phyloP scores from a whole-genome alignment of 495 filamentous ascomycete species.

The Astrothelium subdiscretum region DNA sequence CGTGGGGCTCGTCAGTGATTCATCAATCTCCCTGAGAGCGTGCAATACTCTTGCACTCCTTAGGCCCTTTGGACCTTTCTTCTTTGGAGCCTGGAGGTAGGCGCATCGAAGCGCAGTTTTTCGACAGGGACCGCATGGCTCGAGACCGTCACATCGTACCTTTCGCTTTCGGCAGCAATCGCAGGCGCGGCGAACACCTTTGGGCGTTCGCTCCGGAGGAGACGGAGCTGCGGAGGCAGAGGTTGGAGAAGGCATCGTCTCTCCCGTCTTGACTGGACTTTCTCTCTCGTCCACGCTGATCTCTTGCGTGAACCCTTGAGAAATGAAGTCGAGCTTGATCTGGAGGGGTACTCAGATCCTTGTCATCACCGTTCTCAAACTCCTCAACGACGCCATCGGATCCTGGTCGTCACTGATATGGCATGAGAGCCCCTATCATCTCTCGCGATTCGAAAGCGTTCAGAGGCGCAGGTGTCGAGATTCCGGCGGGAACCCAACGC shows the following conservation, averaged over 20 bases:
- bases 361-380: background rate
- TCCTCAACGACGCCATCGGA: background rate
- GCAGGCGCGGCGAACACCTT: constrained; percentile 16
- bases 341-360: background rate
- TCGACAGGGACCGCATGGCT: constrained; percentile 18
- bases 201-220: background rate
- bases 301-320: background rate
- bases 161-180: constrained; percentile 22
- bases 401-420: background rate
- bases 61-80: constrained; percentile 21
- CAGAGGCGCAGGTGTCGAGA: background rate
- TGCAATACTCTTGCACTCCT: constrained; percentile 18
- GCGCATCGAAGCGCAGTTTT: constrained; percentile 19
- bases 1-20: background rate
- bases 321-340: background rate
- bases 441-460: background rate
- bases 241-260: background rate
- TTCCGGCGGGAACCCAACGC: background rate
- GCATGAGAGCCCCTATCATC: background rate
- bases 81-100: constrained; percentile 22
- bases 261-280: background rate
- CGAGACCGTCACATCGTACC: constrained; percentile 15
- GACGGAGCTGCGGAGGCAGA: background rate
- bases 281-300: background rate
- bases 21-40: constrained; percentile 17